A percentile compares a stretch with the other conserved stretches of the same genome.
These are phyloP conservation scores for Stentor coeruleus DNA, from an alignment of 73 alveolate species.

Conservation along the genomic window DNA sequence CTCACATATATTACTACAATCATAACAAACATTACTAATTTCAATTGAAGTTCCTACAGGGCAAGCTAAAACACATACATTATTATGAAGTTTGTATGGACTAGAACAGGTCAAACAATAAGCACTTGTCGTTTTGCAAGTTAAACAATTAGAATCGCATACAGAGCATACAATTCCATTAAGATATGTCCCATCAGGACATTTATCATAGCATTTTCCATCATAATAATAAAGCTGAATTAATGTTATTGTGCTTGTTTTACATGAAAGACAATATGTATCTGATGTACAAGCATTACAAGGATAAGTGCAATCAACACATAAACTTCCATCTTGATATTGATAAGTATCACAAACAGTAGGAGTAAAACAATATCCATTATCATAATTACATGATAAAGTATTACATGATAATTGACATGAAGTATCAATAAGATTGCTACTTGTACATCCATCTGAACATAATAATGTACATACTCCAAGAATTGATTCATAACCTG, in stretches of 20 bases:
- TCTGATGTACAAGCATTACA: neutral
- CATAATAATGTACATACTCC: neutral
- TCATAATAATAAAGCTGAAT: slow-evolving; percentile 6
- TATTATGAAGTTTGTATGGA: neutral
- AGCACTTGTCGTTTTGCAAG: neutral
- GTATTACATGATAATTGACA: neutral
- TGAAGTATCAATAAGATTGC: neutral
- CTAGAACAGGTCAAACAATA: neutral
- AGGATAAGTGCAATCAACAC: slow-evolving; percentile 7
- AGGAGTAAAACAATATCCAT: neutral
- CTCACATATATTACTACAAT: neutral
- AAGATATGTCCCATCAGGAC: neutral
- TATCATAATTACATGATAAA: neutral
- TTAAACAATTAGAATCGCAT: neutral
- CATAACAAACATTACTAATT: neutral
- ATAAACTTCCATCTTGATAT: neutral
- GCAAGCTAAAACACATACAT: neutral
- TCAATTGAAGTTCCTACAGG: neutral
- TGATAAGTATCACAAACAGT: neutral
- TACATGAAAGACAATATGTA: neutral
- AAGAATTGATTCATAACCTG: slow-evolving; percentile 9
- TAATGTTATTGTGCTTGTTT: neutral
- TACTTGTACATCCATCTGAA: neutral
- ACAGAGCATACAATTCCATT: neutral
- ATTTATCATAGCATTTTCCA: slow-evolving; percentile 9